A percentile compares a stretch with the other conserved stretches of the same genome.
phyloP scores from a whole-genome alignment of 805 yeast species.

The Ogataea populi-albae region DNA sequence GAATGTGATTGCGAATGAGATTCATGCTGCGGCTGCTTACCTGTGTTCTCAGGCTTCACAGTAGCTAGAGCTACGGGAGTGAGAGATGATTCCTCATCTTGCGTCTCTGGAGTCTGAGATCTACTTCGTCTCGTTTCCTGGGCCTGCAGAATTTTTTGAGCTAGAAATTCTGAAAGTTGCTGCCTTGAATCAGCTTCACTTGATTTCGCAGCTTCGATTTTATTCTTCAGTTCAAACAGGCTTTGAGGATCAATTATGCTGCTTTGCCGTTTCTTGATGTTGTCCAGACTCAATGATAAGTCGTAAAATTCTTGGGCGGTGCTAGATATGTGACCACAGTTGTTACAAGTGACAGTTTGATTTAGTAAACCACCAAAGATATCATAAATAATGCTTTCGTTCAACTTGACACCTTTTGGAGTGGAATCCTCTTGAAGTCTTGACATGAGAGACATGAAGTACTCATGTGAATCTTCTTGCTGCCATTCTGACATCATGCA shows the following conservation, averaged over 20 bases:
- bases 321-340: slow-evolving; percentile 76
- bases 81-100: slow-evolving; percentile 5
- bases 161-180: slow-evolving; percentile 28
- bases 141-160: slow-evolving; percentile 28
- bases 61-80: slow-evolving; percentile 3
- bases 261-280: slow-evolving; percentile 41
- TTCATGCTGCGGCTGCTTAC: neutral
- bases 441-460: slow-evolving; percentile 86
- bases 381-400: slow-evolving; percentile 80
- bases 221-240: slow-evolving; percentile 25
- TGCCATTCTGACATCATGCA: slow-evolving; percentile 98
- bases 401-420: slow-evolving; percentile 83
- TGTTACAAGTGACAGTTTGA: slow-evolving; percentile 80
- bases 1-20: slow-evolving; percentile 7
- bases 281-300: slow-evolving; percentile 73
- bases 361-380: slow-evolving; percentile 89
- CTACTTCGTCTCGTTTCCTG: slow-evolving; percentile 25
- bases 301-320: slow-evolving; percentile 95
- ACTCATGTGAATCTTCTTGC: slow-evolving; percentile 97
- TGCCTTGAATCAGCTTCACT: slow-evolving; percentile 21
- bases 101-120: slow-evolving; percentile 25
- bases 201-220: slow-evolving; percentile 28
- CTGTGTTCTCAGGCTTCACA: no score
- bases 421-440: slow-evolving; percentile 89
- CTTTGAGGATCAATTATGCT: slow-evolving; percentile 28